Evolutionary conservation across 2,329 filamentous ascomycete species (phyloP).

Genomic region (Colletotrichum siamense): DNA sequence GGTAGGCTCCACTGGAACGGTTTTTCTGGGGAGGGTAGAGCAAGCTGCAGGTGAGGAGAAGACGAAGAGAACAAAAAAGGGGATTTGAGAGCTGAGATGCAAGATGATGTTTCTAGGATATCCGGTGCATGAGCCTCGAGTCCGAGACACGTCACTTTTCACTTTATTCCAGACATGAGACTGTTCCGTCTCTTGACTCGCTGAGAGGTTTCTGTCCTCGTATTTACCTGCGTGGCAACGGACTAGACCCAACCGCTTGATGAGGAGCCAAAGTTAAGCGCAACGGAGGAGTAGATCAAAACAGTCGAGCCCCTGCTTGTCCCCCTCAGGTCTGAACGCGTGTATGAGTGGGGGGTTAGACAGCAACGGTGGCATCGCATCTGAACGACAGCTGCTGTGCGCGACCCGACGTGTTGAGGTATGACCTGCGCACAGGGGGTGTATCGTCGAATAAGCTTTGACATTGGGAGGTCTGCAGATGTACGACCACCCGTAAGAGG

Average conservation of each 20-base stretch:
- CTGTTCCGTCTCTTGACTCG: neutral
- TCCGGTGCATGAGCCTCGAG: neutral
- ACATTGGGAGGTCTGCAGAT: neutral
- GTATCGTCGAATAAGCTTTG: neutral
- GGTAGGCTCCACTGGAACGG: neutral
- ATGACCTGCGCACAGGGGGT: neutral
- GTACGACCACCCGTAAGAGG: neutral
- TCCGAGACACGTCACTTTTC: neutral
- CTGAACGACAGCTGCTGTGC: neutral
- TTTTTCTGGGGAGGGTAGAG: neutral
- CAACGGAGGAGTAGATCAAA: neutral
- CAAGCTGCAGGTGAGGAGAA: neutral
- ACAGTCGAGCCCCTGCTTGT: neutral
- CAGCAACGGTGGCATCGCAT: neutral
- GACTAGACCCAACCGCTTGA: neutral
- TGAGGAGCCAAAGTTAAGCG: neutral
- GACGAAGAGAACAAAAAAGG: neutral
- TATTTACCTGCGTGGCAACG: neutral
- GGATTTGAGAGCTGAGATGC: neutral
- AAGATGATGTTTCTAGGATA: neutral
- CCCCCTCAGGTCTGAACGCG: neutral
- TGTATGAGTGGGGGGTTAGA: neutral
- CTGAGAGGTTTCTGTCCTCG: neutral
- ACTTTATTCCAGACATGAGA: neutral
- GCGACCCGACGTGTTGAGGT: neutral